Percentiles rank a stretch among this genome's conserved stretches.
phyloP scores from a whole-genome alignment of 2,329 filamentous ascomycete genomes.

The Ciborinia camelliae region DNA sequence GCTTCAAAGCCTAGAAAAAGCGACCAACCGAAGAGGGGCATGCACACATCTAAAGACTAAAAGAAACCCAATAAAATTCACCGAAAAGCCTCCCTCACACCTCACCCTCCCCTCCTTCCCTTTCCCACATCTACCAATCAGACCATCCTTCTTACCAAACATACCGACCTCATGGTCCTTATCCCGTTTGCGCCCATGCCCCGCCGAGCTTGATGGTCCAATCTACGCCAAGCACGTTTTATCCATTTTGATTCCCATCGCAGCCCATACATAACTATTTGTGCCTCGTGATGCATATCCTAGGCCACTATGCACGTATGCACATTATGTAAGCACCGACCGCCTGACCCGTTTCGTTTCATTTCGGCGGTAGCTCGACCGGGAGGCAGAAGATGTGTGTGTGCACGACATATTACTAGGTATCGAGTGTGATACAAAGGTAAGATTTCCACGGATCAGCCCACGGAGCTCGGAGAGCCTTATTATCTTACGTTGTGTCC shows the following conservation, averaged over 20 bases:
- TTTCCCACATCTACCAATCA: background rate
- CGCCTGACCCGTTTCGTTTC: background rate
- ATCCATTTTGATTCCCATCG: background rate
- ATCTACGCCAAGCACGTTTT: background rate
- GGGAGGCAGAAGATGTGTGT: background rate
- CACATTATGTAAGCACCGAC: background rate
- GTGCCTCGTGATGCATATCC: conserved; percentile 1
- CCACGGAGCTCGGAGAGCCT: background rate
- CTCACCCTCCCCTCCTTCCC: background rate
- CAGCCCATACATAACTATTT: too few relatives aligned
- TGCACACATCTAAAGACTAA: background rate
- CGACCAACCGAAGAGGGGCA: background rate
- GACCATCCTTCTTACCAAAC: background rate
- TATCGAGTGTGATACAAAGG: background rate
- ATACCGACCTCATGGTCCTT: background rate
- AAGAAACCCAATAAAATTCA: too few relatives aligned
- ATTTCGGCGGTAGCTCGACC: too few relatives aligned
- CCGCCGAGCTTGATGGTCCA: too few relatives aligned
- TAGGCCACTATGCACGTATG: background rate
- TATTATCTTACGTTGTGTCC: background rate
- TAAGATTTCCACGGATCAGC: conserved; percentile 1
- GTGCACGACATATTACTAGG: background rate
- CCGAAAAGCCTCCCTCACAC: background rate
- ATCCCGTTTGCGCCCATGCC: too few relatives aligned
- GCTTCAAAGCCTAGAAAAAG: background rate